Base-by-base conservation (phyloP, 306 rosid genomes). In the Sechiopsis laciniata region DNA sequence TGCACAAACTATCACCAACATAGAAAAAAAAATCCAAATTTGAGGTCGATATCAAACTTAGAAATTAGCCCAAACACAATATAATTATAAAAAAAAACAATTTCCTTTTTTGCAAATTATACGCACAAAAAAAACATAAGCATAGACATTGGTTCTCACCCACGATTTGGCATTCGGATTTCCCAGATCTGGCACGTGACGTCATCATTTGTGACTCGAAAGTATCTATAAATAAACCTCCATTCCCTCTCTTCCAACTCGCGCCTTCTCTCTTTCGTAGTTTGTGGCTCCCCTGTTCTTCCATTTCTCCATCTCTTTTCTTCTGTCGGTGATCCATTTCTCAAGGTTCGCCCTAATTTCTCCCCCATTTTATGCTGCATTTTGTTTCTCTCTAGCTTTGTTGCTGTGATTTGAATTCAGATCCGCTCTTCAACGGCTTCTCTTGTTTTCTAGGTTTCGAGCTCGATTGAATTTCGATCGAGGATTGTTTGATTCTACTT, bases 121-220 rank as follows among this genome's bases (percentile, higher is more conserved):
- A 26, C 1, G 2, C 29, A 1, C 29, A 26, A 26, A 26, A 26
- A 26, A 26, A 26, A 26, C 29, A n/a, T n/a, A n/a, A n/a, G n/a
- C n/a, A n/a, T n/a, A n/a, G n/a, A n/a, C n/a, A n/a, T n/a, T n/a
- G n/a, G n/a, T n/a, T n/a, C n/a, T n/a, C n/a, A n/a, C n/a, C n/a
- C n/a, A n/a, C n/a, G n/a, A n/a, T n/a, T 35, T 59, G 1, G 9
- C 35, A 11, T 59, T 24, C 40, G 40, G 14, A 59, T 10, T 59
- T 56, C 63, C n/a, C 65, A 59, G 65, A 59, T 59, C 65, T 59
- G 40, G 17, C 9, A 24, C 17, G n/a, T 14, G 19, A 60, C 66
- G 16, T 22, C 64, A 21, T 2, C 35, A 19, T 0, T 51, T 1
- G 10, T 57, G 53, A 12, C 6, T 20, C 6, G 5, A 0, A 14